Percentiles rank a stretch among this genome's conserved stretches.
These are phyloP conservation scores for Leptomonas pyrrhocoris DNA, from an alignment of 208 protist species.

Conservation along the genomic window DNA sequence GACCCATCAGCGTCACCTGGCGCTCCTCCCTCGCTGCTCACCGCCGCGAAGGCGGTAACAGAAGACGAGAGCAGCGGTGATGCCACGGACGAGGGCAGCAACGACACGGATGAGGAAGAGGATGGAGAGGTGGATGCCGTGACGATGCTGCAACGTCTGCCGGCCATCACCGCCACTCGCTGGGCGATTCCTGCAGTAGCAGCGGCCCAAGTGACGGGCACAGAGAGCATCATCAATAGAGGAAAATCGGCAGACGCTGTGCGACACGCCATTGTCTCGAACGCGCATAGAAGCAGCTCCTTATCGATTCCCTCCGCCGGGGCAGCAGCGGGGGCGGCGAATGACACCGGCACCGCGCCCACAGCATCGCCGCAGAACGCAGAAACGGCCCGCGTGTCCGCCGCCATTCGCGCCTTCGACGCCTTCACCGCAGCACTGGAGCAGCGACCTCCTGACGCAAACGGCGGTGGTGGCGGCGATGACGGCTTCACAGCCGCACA, in stretches of 20 bases:
- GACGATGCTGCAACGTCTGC: conserved; percentile 45
- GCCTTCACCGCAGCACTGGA: conserved; percentile 29
- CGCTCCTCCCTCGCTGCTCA: no score
- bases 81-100: no score
- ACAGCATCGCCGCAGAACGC: conserved; percentile 1
- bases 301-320: no score
- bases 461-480: background rate
- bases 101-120: conserved; percentile 8
- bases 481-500: background rate
- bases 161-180: conserved; percentile 29
- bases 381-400: conserved; percentile 31
- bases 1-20: no score
- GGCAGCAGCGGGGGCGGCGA: no score
- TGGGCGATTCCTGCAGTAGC: conserved; percentile 16
- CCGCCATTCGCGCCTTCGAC: conserved; percentile 38
- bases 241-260: no score
- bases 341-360: background rate
- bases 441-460: conserved; percentile 11
- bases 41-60: no score
- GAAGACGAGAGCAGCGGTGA: no score
- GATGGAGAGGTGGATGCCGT: conserved; percentile 40
- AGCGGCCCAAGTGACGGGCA: background rate
- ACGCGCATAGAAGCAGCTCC: no score
- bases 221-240: background rate
- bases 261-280: no score